These are phyloP conservation scores for Penicillium crystallinum DNA, from an alignment of 495 filamentous ascomycete genomes.

Conservation along the genomic window DNA sequence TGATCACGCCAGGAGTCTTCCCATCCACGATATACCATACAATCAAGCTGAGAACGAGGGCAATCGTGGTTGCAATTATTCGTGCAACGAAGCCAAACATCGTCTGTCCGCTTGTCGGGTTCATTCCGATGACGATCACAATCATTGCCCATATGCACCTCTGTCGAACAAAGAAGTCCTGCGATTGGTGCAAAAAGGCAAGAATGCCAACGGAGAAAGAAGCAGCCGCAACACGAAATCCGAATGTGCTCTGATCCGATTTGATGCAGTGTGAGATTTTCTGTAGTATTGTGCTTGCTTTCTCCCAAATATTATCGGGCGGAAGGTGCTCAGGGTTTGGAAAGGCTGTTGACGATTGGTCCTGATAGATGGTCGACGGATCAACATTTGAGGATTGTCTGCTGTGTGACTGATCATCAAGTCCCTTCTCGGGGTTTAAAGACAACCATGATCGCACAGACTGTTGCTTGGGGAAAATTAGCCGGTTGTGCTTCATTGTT, in stretches of 20 bases:
- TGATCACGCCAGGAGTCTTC: conserved; percentile 55
- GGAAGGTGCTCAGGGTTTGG: conserved; percentile 70
- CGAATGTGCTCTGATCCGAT: conserved; percentile 47
- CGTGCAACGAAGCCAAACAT: conserved; percentile 65
- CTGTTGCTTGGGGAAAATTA: conserved; percentile 55
- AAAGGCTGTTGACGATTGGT: conserved; percentile 4
- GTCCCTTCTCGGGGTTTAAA: conserved; percentile 11
- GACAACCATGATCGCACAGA: conserved; percentile 45
- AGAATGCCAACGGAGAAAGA: conserved; percentile 65
- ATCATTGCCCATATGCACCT: conserved; percentile 76
- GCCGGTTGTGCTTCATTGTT: conserved; percentile 51
- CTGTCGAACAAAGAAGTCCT: conserved; percentile 63
- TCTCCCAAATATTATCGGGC: conserved; percentile 56
- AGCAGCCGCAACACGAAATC: conserved; percentile 64
- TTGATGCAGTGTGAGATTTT: conserved; percentile 23
- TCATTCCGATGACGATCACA: conserved; percentile 62
- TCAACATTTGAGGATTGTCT: conserved; percentile 20
- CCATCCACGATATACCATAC: conserved; percentile 74
- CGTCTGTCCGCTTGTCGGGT: conserved; percentile 55
- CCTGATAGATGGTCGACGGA: conserved; percentile 9
- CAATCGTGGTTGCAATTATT: conserved; percentile 54
- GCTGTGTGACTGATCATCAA: conserved; percentile 2
- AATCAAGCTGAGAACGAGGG: conserved; percentile 55
- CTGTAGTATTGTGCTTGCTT: conserved; percentile 34
- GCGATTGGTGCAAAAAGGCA: conserved; percentile 60